These are phyloP conservation scores for Sugiyamaella pinicola DNA, from an alignment of 1,139 yeast species.

Conservation along the genomic window DNA sequence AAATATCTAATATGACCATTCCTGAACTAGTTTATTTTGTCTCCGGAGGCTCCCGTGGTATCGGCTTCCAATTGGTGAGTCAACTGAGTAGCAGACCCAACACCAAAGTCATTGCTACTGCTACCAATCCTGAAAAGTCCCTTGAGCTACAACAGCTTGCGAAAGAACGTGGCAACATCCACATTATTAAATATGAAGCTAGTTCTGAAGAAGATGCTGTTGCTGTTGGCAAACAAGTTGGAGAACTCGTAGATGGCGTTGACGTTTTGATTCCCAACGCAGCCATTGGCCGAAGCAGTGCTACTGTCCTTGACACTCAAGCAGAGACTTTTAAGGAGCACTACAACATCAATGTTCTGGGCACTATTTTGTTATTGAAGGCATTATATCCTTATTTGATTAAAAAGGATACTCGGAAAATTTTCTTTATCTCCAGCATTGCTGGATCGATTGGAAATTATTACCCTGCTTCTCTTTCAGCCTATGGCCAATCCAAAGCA, in stretches of 20 bases:
- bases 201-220: slow-evolving; percentile 13
- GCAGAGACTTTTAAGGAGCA: slow-evolving; percentile 17
- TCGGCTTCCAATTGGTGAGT: slow-evolving; percentile 20
- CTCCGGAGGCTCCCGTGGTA: slow-evolving; percentile 23
- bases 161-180: slow-evolving; percentile 19
- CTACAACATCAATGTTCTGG: slow-evolving; percentile 33
- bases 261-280: slow-evolving; percentile 24
- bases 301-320: slow-evolving; percentile 10
- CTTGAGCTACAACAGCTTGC: slow-evolving; percentile 16
- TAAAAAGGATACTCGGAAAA: slow-evolving; percentile 29
- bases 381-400: slow-evolving; percentile 33
- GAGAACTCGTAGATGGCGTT: slow-evolving; percentile 18
- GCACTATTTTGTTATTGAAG: slow-evolving; percentile 34
- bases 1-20: slow-evolving; percentile 5
- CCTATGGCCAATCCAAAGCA: slow-evolving; percentile 46
- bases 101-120: slow-evolving; percentile 21
- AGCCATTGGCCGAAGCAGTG: slow-evolving; percentile 14
- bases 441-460: slow-evolving; percentile 37
- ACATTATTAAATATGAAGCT: slow-evolving; percentile 20
- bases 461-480: slow-evolving; percentile 29
- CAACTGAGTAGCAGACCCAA: slow-evolving; percentile 18
- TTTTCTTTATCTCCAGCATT: slow-evolving; percentile 34
- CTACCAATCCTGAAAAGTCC: slow-evolving; percentile 17
- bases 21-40: slow-evolving; percentile 19
- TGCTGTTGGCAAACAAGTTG: slow-evolving; percentile 27